Evolutionary conservation across 345 rosid genomes (phyloP).

Genomic region (Syzygium aqueum): DNA sequence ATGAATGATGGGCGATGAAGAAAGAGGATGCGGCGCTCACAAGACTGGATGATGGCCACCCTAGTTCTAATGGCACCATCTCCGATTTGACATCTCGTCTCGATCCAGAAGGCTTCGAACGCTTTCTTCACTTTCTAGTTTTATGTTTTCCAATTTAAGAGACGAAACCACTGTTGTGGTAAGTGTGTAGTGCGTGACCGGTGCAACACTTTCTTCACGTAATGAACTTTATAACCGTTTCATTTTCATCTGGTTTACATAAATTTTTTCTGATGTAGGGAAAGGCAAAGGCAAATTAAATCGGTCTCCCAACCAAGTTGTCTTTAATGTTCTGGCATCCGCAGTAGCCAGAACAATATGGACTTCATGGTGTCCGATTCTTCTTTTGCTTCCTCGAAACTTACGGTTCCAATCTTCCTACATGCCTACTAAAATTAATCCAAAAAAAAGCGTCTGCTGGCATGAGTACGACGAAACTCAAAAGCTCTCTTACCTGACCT

Average conservation of each 20-base stretch:
- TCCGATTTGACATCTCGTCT: too few species aligned
- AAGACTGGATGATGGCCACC: too few species aligned
- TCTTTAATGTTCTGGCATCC: too few species aligned
- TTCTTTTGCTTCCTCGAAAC: neutral
- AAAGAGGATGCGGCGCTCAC: too few species aligned
- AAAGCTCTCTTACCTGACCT: neutral
- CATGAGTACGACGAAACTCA: neutral
- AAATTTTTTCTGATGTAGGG: neutral
- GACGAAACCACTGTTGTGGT: neutral
- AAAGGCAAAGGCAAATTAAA: neutral
- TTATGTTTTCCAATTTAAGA: neutral
- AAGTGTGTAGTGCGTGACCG: too few species aligned
- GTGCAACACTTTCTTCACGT: too few species aligned
- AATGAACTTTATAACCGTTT: neutral
- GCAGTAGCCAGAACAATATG: too few species aligned
- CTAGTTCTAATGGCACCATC: too few species aligned
- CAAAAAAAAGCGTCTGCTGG: neutral
- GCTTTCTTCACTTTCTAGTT: neutral
- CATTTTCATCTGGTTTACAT: neutral
- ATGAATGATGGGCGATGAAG: too few species aligned
- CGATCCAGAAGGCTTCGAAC: too few species aligned
- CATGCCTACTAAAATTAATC: neutral
- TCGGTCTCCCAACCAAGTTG: neutral
- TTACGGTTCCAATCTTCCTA: too few species aligned
- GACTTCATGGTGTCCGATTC: neutral